Evolutionary conservation across 495 filamentous ascomycete genomes (phyloP).

Genomic region (Tuber calosporum): DNA sequence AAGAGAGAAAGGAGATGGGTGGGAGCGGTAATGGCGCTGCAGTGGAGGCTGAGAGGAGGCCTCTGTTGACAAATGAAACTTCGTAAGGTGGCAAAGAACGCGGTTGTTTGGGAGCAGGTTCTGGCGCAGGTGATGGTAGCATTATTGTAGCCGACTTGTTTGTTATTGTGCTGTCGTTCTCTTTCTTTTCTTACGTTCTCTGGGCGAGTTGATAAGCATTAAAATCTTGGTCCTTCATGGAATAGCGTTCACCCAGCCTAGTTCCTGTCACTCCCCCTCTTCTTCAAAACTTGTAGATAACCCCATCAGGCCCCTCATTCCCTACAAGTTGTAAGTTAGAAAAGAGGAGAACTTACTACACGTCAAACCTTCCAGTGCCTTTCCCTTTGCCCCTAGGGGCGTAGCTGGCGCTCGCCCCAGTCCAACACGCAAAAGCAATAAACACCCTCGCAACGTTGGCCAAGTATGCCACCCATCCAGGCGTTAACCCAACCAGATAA

Average conservation of each 20-base stretch:
- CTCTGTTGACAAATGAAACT: conserved; percentile 26
- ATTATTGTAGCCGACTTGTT: neutral
- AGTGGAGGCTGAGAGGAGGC: conserved; percentile 27
- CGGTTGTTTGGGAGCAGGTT: neutral
- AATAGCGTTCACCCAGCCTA: neutral
- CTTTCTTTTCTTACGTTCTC: neutral
- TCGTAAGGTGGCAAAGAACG: conserved; percentile 8
- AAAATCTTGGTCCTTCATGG: neutral
- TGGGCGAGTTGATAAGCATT: neutral
- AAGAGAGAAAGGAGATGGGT: conserved; percentile 17
- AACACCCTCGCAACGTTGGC: conserved; percentile 50
- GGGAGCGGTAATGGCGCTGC: conserved; percentile 10
- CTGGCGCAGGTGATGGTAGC: neutral
- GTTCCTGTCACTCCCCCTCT: conserved; percentile 7
- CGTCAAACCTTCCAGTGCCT: conserved; percentile 57
- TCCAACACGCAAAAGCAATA: conserved; percentile 54
- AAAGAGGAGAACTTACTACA: conserved; percentile 49
- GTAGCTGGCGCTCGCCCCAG: conserved; percentile 52
- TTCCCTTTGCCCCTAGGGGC: conserved; percentile 54
- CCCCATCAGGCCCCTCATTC: neutral
- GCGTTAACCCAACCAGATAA: conserved; percentile 45
- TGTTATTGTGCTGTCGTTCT: neutral
- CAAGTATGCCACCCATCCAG: conserved; percentile 54
- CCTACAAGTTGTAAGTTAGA: neutral
- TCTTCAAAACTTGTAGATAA: conserved; percentile 51